Evolutionary conservation across 805 yeast species (phyloP), one percentile per base, ranked within the genome.

Genomic region (Wickerhamiella galacta): DNA sequence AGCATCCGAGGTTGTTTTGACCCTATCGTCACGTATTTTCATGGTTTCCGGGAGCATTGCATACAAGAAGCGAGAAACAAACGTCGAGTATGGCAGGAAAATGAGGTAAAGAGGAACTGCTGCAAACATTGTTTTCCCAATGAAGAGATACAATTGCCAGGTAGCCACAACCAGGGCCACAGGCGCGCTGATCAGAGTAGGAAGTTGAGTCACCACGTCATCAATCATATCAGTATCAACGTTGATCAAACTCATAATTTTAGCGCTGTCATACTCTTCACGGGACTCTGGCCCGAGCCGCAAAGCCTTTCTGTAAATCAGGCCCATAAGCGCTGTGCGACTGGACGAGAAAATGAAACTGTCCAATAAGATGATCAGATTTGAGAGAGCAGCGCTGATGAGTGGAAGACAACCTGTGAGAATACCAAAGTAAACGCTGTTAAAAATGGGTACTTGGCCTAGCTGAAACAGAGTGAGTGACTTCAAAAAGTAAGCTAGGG

Each of bases 61-160:
- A 51, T 74, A 78, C 34, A 69, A 16, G 36, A 55, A 53, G 46
- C 68, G 66, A 40, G 82, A 74, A 41, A 82, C 58, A 18, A 62
- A 49, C 2, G 79, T 74, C 44, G 83, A 81, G 31, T 77, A 49
- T 4, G 94, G 93, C 42, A 82, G 70, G 68, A 81, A 72, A 18
- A 81, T 45, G 3, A 70, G 51, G 69, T 85, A 71, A 38, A 83
- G 68, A 16, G 66, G 52, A 16, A 82, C 82, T 51, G 93, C 93
- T 23, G 85, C 72, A 85, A 92, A 81, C 90, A 82, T 82, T 6
- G 87, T 68, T 34, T 73, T 71, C 18, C 95, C 95, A 36, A 85
- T 52, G 31, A 85, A 58, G 3, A 66, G 64, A 53, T 81, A 70
- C 33, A 85, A 60, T 3, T 90, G 75, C 35, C 65, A 56, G 37